Percentiles rank a stretch among this genome's conserved stretches.
These are phyloP conservation scores for Plasmodium cynomolgi DNA, from an alignment of 169 alveolate species.

Conservation along the genomic window DNA sequence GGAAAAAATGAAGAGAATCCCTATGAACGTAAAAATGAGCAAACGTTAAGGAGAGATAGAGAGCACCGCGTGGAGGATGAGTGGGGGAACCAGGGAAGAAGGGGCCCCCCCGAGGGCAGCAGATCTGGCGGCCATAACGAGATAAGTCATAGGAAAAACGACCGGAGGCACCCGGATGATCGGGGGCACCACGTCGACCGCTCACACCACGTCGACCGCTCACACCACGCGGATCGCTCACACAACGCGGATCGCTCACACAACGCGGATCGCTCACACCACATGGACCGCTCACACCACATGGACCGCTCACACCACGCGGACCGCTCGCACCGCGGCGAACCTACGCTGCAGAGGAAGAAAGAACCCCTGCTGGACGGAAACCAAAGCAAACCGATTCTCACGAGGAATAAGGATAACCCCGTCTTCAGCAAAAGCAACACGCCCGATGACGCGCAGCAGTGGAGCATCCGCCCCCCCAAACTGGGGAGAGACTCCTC, in stretches of 20 bases:
- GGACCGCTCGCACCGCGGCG: too few relatives aligned
- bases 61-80: constrained; percentile 5
- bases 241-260: not conserved
- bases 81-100: not conserved
- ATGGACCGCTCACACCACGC: too few relatives aligned
- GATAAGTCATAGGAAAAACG: not conserved
- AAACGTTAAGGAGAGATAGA: not conserved
- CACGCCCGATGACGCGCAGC: not conserved
- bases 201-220: not conserved
- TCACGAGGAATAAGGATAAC: not conserved
- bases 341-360: not conserved
- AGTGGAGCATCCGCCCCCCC: not conserved
- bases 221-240: not conserved
- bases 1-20: not conserved
- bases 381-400: not conserved
- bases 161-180: not conserved
- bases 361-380: not conserved
- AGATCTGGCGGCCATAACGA: not conserved
- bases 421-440: not conserved
- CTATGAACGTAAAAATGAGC: not conserved
- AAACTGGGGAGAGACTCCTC: not conserved
- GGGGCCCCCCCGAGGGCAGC: not conserved
- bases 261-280: not conserved
- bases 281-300: too few relatives aligned
- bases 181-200: not conserved